Percentiles rank a stretch among this genome's conserved stretches.
phyloP scores from a whole-genome alignment of 2,329 filamentous ascomycete genomes.

The Zopfia rhizophila region DNA sequence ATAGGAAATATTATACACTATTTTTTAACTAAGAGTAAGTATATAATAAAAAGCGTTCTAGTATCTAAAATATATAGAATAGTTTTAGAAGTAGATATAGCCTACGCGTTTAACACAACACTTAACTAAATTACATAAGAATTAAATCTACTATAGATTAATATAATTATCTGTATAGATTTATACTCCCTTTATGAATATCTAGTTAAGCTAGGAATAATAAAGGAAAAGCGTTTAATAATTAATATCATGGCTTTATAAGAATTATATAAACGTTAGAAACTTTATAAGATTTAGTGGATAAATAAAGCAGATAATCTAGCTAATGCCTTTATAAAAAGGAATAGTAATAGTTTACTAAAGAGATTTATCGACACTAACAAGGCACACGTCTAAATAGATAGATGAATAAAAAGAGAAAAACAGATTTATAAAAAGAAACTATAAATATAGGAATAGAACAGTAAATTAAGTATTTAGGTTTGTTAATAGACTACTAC shows the following conservation, averaged over 20 bases:
- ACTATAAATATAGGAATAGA: no score
- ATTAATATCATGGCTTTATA: conserved; percentile 8
- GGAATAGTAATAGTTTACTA: background rate
- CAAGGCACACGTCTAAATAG: no score
- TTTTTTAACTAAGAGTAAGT: no score
- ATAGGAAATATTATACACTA: no score
- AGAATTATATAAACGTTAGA: conserved; percentile 1
- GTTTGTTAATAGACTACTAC: no score
- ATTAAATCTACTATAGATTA: background rate
- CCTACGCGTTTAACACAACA: conserved; percentile 1
- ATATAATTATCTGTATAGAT: conserved; percentile 4
- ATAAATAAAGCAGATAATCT: conserved; percentile 6
- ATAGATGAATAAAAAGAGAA: no score
- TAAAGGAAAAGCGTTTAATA: conserved; percentile 6
- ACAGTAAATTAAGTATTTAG: no score
- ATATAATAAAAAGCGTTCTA: no score
- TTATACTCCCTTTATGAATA: conserved; percentile 3
- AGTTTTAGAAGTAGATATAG: no score
- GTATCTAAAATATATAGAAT: no score
- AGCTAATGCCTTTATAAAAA: conserved; percentile 7
- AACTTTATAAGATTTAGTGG: conserved; percentile 5
- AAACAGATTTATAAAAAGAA: no score
- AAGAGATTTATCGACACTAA: conserved; percentile 1
- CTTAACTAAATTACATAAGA: background rate
- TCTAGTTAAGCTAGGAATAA: conserved; percentile 6